Evolutionary conservation across 2,329 filamentous ascomycete genomes (phyloP), one percentile per base, ranked within the genome.

Genomic region (Curvularia eragrostidis): DNA sequence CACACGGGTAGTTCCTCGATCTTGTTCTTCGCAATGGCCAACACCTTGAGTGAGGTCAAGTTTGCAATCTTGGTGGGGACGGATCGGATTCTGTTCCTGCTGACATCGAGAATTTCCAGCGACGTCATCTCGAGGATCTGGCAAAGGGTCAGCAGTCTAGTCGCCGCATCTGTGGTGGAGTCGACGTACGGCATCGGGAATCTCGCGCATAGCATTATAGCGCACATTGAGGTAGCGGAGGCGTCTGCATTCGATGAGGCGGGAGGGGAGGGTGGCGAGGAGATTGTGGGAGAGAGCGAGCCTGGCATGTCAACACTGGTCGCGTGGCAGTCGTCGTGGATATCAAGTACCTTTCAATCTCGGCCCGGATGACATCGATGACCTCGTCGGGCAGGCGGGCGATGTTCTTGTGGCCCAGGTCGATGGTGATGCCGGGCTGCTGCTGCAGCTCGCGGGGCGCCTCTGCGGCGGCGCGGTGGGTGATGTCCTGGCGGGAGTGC

Each of bases 41-140:
- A 82, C 15, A 97, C 93, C 72, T 96, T 96, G 63, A 98, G 81
- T 1, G 91, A 96, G 5, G 88, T 89, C 69, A 98, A 82, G 71
- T 88, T 91, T 59, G 85, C 86, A 61, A 97, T 91, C 52, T 93
- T 90, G 46, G 89, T 86, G 0, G 94, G 93, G 1, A 98, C 84
- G 9, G 85, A 81, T 47, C 85, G 86, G 60, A 98, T 87, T 75
- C 90, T 91, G 75, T 98, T 98, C 68, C 91, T 87, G 74, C 93
- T 93, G 53, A 98, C 84, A 78, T 98, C 94, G 60, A 98, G 85
- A 58, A 97, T 97, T 78, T 98, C 93, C 54, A 98, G 85, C 32
- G 92, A 90, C 51, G 87, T 89, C 61, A 98, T 84, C 75, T 93
- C 88, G 74, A 94, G 93, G 57, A 98, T 86, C 93, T 96, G 72